Conservation (phyloP, 1,139 yeast species). For the Lodderomyces pseudojiufengensis region DNA sequence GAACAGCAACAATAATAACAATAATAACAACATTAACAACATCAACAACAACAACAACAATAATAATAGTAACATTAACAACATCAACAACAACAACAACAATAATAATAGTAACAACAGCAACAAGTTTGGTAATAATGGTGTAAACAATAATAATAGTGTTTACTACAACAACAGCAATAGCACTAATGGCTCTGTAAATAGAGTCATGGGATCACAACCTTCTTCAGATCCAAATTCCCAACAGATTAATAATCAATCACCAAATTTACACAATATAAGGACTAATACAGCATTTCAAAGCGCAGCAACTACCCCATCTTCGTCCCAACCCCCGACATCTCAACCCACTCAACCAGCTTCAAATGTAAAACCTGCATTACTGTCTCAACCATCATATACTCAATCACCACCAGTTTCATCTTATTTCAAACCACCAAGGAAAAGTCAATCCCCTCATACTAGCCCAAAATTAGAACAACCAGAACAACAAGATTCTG, state of each 20-base stretch:
- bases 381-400: too few relatives aligned
- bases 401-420: conserved; percentile 9
- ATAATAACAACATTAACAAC: conserved; percentile 3
- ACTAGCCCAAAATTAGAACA: conserved; percentile 9
- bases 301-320: neutral
- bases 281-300: conserved; percentile 14
- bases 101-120: neutral
- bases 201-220: conserved; percentile 3
- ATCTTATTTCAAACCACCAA: conserved; percentile 4
- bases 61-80: neutral
- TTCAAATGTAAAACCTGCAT: neutral
- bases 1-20: conserved; percentile 1
- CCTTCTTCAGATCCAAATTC: too few relatives aligned
- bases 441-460: conserved; percentile 6
- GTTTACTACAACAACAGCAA: conserved; percentile 4
- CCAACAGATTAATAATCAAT: too few relatives aligned
- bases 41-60: conserved; percentile 5
- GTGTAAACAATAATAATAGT: too few relatives aligned
- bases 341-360: too few relatives aligned
- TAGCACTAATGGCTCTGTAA: conserved; percentile 1
- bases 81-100: conserved; percentile 6
- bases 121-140: too few relatives aligned
- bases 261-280: conserved; percentile 14
- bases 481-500: conserved; percentile 11
- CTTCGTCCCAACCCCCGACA: conserved; percentile 1